Evolutionary conservation across 352 stramenopile genomes (phyloP).

Genomic region (Pythium sukuiense): DNA sequence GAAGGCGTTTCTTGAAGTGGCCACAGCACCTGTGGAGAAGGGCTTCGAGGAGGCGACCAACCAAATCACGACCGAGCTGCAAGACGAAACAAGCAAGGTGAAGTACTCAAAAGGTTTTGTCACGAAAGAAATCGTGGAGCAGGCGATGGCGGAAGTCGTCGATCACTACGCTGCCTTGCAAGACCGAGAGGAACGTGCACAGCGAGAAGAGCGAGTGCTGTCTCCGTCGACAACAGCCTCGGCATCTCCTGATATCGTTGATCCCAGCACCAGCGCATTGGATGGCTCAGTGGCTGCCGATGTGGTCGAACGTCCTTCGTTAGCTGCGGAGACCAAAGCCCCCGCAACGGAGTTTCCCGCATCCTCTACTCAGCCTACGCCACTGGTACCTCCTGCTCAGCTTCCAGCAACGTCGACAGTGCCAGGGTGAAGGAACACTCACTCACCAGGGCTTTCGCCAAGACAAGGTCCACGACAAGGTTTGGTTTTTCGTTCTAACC

Average conservation of each 20-base stretch:
- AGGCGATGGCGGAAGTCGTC: slow-evolving; percentile 35
- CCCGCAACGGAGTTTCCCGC: no score
- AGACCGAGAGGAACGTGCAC: slow-evolving; percentile 34
- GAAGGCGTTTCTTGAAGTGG: slow-evolving; percentile 62
- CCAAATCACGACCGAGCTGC: slow-evolving; percentile 50
- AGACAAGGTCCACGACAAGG: slow-evolving; percentile 1
- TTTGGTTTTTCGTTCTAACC: slow-evolving; percentile 11
- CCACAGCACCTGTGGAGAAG: slow-evolving; percentile 48
- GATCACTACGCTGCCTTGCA: slow-evolving; percentile 41
- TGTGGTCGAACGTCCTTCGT: neutral
- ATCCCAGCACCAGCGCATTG: neutral
- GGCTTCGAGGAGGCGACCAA: slow-evolving; percentile 48
- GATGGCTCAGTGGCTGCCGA: neutral
- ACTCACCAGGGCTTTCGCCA: neutral
- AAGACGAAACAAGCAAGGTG: slow-evolving; percentile 35
- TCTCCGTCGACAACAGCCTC: neutral
- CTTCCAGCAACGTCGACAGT: neutral
- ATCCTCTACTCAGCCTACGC: neutral
- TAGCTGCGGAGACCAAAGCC: neutral
- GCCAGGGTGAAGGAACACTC: neutral
- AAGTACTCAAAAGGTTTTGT: slow-evolving; percentile 64
- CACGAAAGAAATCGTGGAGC: slow-evolving; percentile 49
- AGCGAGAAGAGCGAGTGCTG: slow-evolving; percentile 15
- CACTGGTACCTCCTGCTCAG: neutral
- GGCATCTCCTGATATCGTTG: neutral